These are phyloP conservation scores for Neurospora sublineolata DNA, from an alignment of 495 filamentous ascomycete species.

Conservation along the genomic window DNA sequence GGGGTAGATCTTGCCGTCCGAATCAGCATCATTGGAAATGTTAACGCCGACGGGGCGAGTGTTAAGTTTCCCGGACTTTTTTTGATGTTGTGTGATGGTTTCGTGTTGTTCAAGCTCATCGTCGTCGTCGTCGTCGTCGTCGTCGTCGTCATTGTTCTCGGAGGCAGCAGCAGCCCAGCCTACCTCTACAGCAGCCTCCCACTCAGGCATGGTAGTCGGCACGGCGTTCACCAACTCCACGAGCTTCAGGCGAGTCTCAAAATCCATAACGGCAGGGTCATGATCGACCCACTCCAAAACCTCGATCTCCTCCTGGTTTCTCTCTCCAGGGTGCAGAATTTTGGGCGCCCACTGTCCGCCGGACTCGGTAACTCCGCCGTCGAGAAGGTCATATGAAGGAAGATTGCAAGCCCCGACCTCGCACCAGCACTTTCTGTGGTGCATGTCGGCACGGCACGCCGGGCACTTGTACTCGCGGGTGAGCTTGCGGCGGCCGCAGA, in stretches of 20 bases:
- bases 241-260: neutral
- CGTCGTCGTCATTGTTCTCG: neutral
- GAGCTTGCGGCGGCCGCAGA: neutral
- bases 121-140: neutral
- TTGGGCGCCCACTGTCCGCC: neutral
- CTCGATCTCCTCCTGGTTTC: neutral
- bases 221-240: neutral
- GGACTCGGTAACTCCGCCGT: neutral
- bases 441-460: neutral
- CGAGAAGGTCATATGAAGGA: neutral
- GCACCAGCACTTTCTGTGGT: neutral
- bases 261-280: neutral
- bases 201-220: neutral
- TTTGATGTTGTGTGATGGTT: neutral
- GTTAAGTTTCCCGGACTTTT: neutral
- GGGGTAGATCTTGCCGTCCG: neutral
- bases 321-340: neutral
- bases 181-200: neutral
- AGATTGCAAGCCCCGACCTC: neutral
- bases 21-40: neutral
- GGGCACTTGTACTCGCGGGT: neutral
- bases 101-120: neutral
- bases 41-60: neutral
- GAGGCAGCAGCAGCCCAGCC: neutral
- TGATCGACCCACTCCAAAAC: neutral